Base-by-base conservation (phyloP, 768 basidiomycete species). In the Leccinum variicolor region DNA sequence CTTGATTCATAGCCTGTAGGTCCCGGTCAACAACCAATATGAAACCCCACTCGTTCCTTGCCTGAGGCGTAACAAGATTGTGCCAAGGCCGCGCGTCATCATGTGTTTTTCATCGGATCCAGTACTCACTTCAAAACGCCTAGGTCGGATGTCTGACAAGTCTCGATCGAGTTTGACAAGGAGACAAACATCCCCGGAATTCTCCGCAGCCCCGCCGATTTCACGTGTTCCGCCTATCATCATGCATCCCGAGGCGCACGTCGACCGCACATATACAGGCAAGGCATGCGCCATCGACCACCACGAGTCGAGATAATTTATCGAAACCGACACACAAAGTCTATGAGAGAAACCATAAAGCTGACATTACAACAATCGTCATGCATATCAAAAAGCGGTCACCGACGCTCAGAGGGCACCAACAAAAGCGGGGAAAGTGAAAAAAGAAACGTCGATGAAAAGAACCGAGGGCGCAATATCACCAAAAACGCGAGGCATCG, bases 311-410 rank as follows among this genome's bases (percentile, higher is more conserved):
- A 53, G 56, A 59, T 23, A 45, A 29, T 54, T 53, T 53, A 63
- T 52, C 61, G 31, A 45, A 23, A 14, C 2, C n/a, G 19, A 15
- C 48, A 26, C n/a, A 64, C 15, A 64, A 54, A 57, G 65, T 66
- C 65, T 66, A 66, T 65, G 55, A 2, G 63, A 21, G 31, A 43
- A 43, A 52, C 39, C 65, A 66, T 61, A 62, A 41, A 63, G 25
- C 57, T 39, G 64, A 65, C 64, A 60, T 64, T 65, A 66, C 65
- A 66, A 66, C 65, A 66, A 23, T 10, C 53, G 23, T 57, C 50
- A 50, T 53, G 59, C 36, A 52, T 56, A 54, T 19, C 41, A 43
- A 39, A 17, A 56, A 57, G 49, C 47, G 57, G 56, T 62, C 63
- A 54, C 49, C 25, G 56, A 62, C 62, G 45, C 56, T 54, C 55